These are phyloP conservation scores for Dryas octopetala DNA, from an alignment of 306 rosid species.

Conservation along the genomic window DNA sequence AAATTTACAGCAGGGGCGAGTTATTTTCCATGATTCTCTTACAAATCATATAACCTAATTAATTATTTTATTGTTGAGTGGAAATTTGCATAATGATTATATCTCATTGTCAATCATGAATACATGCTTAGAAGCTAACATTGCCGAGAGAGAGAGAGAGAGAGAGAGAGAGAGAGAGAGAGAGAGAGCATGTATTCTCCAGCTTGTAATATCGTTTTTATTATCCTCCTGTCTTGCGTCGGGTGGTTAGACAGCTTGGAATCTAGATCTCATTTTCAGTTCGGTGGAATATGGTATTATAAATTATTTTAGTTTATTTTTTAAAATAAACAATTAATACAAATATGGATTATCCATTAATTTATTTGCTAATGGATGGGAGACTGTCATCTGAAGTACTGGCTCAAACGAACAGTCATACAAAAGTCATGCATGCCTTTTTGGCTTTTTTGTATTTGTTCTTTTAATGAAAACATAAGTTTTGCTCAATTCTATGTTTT, in stretches of 20 bases:
- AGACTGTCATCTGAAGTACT: not conserved
- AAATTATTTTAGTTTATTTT: not conserved
- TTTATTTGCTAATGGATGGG: not conserved
- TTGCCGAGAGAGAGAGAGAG: not conserved
- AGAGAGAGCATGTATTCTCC: constrained; percentile 11
- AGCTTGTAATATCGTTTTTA: constrained; percentile 3
- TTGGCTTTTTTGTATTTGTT: not conserved
- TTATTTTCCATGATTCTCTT: not conserved
- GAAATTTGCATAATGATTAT: constrained; percentile 40
- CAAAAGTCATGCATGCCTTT: not conserved
- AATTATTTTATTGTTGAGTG: not conserved
- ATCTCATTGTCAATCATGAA: constrained; percentile 63
- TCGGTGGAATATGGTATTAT: not conserved
- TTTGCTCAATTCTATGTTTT: not conserved
- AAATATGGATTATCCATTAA: not conserved
- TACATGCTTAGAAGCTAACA: constrained; percentile 87
- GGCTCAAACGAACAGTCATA: too few relatives aligned
- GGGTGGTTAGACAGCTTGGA: constrained; percentile 11
- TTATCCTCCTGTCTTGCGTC: constrained; percentile 16
- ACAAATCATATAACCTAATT: too few relatives aligned
- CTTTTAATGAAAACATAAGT: not conserved
- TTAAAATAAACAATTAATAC: not conserved
- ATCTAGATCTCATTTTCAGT: not conserved
- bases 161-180: not conserved
- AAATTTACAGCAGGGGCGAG: not conserved